Base-by-base conservation (phyloP, 140 eudicot genomes). In the Stevia rebaudiana region DNA sequence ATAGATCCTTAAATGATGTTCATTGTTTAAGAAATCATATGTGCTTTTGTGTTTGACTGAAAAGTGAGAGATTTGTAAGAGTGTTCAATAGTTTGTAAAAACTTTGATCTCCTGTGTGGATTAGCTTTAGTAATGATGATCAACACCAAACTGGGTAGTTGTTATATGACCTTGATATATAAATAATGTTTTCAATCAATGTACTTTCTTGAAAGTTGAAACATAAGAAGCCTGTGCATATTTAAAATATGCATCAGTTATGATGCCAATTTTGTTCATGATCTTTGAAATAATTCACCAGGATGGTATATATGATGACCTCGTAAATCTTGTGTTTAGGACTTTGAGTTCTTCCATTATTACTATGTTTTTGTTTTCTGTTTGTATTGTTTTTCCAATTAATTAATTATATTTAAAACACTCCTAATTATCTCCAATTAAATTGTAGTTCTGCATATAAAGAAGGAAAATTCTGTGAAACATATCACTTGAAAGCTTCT, bases 381-480 rank as follows among this genome's bases (percentile, higher is more conserved):
- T 84, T 75, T 50, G 11, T 18, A n/a, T 55, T 21, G 5, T 50
- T 63, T 48, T 19, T 44, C 28, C 13, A n/a, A n/a, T n/a, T n/a
- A n/a, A 21, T 2, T 10, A 15, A 2, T 15, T 19, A 40, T 69
- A 61, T 50, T 37, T 28, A 18, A 40, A 50, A 12, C 30, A 4
- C 42, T 15, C 16, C 39, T 61, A 44, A 76, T 37, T 49, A 11
- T 8, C 28, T 60, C 68, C 56, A 31, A 3, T 78, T 58, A 43
- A 63, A 61, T 46, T 76, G 33, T 61, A 90, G 97, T 66, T 81
- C 86, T 74, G 90, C 71, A 30, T 90, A 53, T 71, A 87, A 81
- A 69, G 95, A 89, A 16, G 97, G 89, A 25, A 86, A 73, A 37
- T 89, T 89, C 74, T 89, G 97, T 43, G 95, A 90, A 56, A 78